Base-by-base conservation (phyloP, 2,329 filamentous ascomycete species). In the Rutstroemia sp. region DNA sequence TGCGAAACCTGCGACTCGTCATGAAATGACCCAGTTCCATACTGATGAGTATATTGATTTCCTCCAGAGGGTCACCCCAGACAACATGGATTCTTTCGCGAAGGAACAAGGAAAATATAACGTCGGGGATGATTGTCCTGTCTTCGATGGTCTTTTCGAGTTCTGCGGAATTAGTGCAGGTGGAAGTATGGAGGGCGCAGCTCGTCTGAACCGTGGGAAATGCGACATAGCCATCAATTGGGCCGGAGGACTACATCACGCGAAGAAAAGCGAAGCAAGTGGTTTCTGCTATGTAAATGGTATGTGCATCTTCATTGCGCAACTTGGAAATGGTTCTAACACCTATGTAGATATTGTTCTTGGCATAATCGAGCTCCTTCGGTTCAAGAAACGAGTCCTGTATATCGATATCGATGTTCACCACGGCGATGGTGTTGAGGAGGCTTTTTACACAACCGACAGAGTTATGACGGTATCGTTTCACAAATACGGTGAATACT, bases 251-350 rank as follows among this genome's bases (percentile, higher is more conserved):
- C 82, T 99, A 48, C 94, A 99, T 72, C 94, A 99, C 72, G 94
- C 94, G 45, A 96, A 97, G 73, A 97, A 97, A 74, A 88, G 88
- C 63, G 91, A 96, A 74, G 94, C 94, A 58, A 92, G 87, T 65
- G 94, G 94, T 38, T 99, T 99, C 76, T 99, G 94, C 77, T 99
- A 99, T 71, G 89, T 97, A 65, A 99, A 99, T 71, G 92, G 89
- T 82, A 83, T 78, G 73, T 77, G 17, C 34, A n/a, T 10, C 37
- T 16, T 5, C 7, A 17, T 10, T 38, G 30, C 25, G 42, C 17
- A n/a, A 7, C n/a, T 39, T 19, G 8, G n/a, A n/a, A 58, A 60
- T 57, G 64, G 42, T 30, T 4, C 49, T 82, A 23, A 68, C 51
- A 23, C 76, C 76, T 21, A 81, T 76, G 64, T 75, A 96, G 82